Base-by-base conservation (phyloP, 2,329 filamentous ascomycete species). In the Aspergillus sp. region DNA sequence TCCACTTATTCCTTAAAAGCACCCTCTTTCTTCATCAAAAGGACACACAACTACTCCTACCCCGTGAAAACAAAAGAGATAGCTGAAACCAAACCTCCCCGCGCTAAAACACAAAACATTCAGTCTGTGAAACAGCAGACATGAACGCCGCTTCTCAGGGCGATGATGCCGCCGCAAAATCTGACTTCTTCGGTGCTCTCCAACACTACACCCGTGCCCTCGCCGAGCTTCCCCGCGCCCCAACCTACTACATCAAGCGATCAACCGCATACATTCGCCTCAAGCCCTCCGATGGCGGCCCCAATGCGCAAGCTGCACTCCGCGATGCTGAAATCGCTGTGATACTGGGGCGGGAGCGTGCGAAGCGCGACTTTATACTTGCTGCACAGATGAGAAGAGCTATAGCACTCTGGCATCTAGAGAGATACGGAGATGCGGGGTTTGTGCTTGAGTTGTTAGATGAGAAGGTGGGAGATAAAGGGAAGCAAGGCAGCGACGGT, bases 351-450 rank as follows among this genome's bases (percentile, higher is more conserved):
- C 78, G 78, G 24, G 81, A 88, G 61, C 88, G 93, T 41, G 89
- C 84, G 33, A 89, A 88, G 67, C 86, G 89, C 51, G 86, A 91
- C 63, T 82, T 89, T 30, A 91, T 97, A 72, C 82, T 87, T 46
- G 85, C 91, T n/a, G 88, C 90, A 2, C 91, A 97, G 68, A 85
- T 95, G 67, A 86, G 93, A 65, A 86, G 93, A 39, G 89, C 86
- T 5, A 85, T 96, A 12, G 83, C 89, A 11, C 80, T 93, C 24
- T 89, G 86, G 73, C 84, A 87, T 49, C 78, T 92, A 41, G 85
- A 84, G 34, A 82, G 85, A 53, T 91, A 86, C 66, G 91, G 88
- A 3, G 89, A 97, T 74, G 88, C 92, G 0, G 83, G 87, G 58
- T 83, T 86, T 64, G 85, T 93, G 62, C 85, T 93, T 19, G 78